A percentile compares a stretch with the other conserved stretches of the same genome.
phyloP scores from a whole-genome alignment of 495 filamentous ascomycete genomes.

The Hypoxylon lienhwacheense region DNA sequence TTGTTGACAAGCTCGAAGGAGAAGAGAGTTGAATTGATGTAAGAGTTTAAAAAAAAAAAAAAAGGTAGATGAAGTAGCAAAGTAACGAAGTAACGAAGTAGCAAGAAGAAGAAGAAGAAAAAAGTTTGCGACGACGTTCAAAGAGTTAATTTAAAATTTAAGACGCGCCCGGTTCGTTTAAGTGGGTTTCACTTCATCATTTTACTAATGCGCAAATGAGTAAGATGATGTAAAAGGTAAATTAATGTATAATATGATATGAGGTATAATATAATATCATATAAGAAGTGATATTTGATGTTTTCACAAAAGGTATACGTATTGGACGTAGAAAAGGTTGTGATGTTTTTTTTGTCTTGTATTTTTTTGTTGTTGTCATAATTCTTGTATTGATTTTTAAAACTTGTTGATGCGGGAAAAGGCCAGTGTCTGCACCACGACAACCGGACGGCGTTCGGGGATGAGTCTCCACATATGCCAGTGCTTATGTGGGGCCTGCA shows the following conservation, averaged over 20 bases:
- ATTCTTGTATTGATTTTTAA: constrained; percentile 6
- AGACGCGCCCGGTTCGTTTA: neutral
- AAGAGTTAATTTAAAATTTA: constrained; percentile 12
- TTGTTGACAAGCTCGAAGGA: no score
- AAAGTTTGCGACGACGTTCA: constrained; percentile 15
- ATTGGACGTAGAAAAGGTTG: neutral
- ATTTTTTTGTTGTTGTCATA: constrained; percentile 26
- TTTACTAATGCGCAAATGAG: constrained; percentile 6
- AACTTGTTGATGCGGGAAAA: constrained; percentile 34
- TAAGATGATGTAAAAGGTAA: neutral
- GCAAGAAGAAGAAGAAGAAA: constrained; percentile 1
- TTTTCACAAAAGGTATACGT: no score
- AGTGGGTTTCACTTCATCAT: neutral
- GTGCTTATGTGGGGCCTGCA: constrained; percentile 12
- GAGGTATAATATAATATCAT: neutral
- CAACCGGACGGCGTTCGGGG: constrained; percentile 23
- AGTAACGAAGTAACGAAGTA: no score
- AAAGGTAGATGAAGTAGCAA: no score
- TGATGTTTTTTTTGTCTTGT: constrained; percentile 4
- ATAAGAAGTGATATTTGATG: no score
- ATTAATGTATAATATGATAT: neutral
- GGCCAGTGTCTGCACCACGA: constrained; percentile 27
- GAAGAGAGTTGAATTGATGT: constrained; percentile 17
- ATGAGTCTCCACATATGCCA: constrained; percentile 4
- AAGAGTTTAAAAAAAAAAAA: no score